phyloP scores from a whole-genome alignment of 83 land plant genomes.

The Isoetes engelmannii region DNA sequence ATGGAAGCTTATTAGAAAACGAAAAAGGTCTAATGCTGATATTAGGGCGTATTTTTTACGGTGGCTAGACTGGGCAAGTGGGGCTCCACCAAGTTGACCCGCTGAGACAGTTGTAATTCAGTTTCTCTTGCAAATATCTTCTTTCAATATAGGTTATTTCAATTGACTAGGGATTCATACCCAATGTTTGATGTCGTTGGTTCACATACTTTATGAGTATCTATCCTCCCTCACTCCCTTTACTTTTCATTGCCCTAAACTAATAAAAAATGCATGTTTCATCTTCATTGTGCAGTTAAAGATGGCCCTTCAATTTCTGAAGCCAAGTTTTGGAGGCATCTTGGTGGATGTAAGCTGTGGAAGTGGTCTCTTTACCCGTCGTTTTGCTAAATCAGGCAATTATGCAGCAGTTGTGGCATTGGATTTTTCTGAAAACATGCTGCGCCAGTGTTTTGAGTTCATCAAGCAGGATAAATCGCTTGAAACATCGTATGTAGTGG shows the following conservation, averaged over 20 bases:
- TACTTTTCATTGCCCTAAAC: not conserved
- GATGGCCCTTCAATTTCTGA: constrained; percentile 53
- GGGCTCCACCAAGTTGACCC: no score
- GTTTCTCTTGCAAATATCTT: no score
- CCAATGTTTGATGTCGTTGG: no score
- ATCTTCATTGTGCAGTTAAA: constrained; percentile 48
- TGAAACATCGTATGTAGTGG: constrained; percentile 32
- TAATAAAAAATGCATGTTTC: not conserved
- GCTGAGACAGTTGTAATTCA: no score
- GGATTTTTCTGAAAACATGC: constrained; percentile 89
- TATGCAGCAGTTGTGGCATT: constrained; percentile 69
- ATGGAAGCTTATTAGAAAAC: no score
- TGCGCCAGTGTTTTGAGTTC: constrained; percentile 61
- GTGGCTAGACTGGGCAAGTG: no score
- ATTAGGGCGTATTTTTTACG: no score
- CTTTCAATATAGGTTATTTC: no score
- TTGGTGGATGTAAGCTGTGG: constrained; percentile 92
- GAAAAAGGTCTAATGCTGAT: no score
- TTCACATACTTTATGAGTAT: no score
- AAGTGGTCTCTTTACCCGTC: constrained; percentile 73
- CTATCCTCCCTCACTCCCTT: no score
- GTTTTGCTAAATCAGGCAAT: constrained; percentile 56
- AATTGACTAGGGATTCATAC: no score
- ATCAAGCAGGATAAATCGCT: constrained; percentile 47
- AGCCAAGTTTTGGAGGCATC: constrained; percentile 65